These are phyloP conservation scores for Cinnamomum chago DNA, from an alignment of 164 flowering plant genomes.

Conservation along the genomic window DNA sequence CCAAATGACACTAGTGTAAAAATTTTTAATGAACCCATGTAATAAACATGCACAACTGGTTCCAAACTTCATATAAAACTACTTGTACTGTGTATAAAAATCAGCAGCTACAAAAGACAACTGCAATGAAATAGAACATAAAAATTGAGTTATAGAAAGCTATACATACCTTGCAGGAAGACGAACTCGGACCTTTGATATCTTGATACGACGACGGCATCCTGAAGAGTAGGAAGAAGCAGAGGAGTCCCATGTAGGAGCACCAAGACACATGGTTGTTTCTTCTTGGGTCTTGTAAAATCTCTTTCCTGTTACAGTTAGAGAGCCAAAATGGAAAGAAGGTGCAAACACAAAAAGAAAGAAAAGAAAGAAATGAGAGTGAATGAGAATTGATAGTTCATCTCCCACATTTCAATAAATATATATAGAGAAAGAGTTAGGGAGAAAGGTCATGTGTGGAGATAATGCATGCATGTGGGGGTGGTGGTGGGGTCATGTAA, in stretches of 20 bases:
- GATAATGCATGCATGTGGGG: background rate
- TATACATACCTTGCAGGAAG: slow-evolving; percentile 20
- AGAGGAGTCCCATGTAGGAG: slow-evolving; percentile 8
- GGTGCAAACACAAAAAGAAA: too few relatives aligned
- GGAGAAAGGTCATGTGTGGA: background rate
- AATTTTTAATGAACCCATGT: too few relatives aligned
- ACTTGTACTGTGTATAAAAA: too few relatives aligned
- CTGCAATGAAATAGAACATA: too few relatives aligned
- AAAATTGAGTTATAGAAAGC: too few relatives aligned
- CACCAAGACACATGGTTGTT: slow-evolving; percentile 21
- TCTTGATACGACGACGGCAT: slow-evolving; percentile 7
- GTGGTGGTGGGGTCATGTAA: background rate
- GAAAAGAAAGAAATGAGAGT: too few relatives aligned
- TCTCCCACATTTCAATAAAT: background rate
- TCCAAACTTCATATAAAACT: too few relatives aligned
- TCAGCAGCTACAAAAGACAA: too few relatives aligned
- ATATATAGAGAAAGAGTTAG: background rate
- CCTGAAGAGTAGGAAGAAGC: background rate
- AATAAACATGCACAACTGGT: too few relatives aligned
- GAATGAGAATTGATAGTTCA: background rate
- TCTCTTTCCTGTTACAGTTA: background rate
- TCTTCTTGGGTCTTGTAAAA: background rate
- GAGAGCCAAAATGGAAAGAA: background rate
- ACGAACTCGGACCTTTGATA: slow-evolving; percentile 24
- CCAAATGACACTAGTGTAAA: too few relatives aligned